Conservation (phyloP, 768 basidiomycete species). For the Tylopilus intermedius region DNA sequence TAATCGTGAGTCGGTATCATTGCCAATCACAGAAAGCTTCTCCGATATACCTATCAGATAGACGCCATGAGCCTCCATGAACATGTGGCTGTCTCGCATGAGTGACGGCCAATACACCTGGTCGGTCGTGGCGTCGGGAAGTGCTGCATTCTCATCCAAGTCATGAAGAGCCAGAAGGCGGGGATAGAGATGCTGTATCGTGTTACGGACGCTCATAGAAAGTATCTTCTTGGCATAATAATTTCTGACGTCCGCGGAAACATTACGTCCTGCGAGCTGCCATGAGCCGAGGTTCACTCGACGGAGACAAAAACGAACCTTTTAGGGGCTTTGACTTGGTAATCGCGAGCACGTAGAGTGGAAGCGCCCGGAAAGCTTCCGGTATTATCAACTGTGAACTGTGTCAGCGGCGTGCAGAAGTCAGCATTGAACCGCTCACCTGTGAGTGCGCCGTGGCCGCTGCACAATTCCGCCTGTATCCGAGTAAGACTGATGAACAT, state of each 20-base stretch:
- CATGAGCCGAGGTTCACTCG: constrained; percentile 3
- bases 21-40: constrained; percentile 11
- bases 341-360: constrained; percentile 74
- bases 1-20: constrained; percentile 8
- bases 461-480: constrained; percentile 87
- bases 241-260: constrained; percentile 92
- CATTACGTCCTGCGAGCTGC: constrained; percentile 59
- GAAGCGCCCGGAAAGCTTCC: constrained; percentile 84
- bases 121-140: constrained; percentile 58
- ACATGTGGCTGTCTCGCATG: constrained; percentile 78
- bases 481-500: constrained; percentile 74
- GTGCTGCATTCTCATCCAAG: constrained; percentile 61
- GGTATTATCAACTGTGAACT: constrained; percentile 78
- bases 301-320: constrained; percentile 44
- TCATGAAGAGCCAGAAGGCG: constrained; percentile 85
- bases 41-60: constrained; percentile 76
- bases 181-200: constrained; percentile 84
- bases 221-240: constrained; percentile 74
- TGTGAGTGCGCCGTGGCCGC: constrained; percentile 72
- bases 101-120: constrained; percentile 63
- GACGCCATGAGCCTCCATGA: constrained; percentile 88
- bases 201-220: constrained; percentile 60
- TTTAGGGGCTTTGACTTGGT: constrained; percentile 91
- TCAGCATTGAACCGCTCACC: constrained; percentile 38
- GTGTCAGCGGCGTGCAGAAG: constrained; percentile 6